Base-by-base conservation (phyloP, 2,329 filamentous ascomycete genomes). In the Fusarium keratoplasticum region DNA sequence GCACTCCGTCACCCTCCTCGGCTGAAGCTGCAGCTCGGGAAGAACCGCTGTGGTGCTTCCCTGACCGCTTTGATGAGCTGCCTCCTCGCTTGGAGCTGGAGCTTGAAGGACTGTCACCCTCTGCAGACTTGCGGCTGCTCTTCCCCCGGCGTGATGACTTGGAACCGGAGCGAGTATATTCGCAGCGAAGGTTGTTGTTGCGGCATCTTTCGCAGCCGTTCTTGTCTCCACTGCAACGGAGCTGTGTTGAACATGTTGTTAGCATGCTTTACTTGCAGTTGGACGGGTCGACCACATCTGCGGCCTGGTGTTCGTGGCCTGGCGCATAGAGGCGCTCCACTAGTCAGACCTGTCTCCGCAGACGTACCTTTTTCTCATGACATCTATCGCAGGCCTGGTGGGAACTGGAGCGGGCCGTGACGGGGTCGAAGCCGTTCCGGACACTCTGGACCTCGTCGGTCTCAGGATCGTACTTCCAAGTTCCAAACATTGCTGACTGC, bases 331-430 rank as follows among this genome's bases (percentile, higher is more conserved):
- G 25, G 36, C 47, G 58, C n/a, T 59, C 40, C 38, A 29, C 70
- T 64, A 54, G 59, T 18, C 27, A 18, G 57, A 31, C 6, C 5
- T 20, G 9, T 4, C 29, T 33, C 14, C 20, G 57, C 47, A 60
- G 42, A 25, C 62, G 10, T 73, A 83, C 82, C 78, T 84, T 84
- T 64, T 84, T 84, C 72, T 82, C 80, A 55, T 84, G 82, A 60
- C 83, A 84, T 31, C 81, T 76, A 55, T 82, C 80, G 73, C 83
- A 84, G 3, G 82, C 83, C 68, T 83, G 82, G 69, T 84, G 83
- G 59, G 79, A 79, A 69, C 80, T 84, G 11, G 82, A 83, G 47
- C 82, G 80, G 33, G 82, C 82, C 29, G 81, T 81, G 70, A 82
- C 75, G 60, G 82, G 83, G 61, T 84, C 82, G 63, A 80, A 82